A percentile compares a stretch with the other conserved stretches of the same genome.
These are phyloP conservation scores for Artemisia tridentata DNA, from an alignment of 129 eudicot species.

Conservation along the genomic window DNA sequence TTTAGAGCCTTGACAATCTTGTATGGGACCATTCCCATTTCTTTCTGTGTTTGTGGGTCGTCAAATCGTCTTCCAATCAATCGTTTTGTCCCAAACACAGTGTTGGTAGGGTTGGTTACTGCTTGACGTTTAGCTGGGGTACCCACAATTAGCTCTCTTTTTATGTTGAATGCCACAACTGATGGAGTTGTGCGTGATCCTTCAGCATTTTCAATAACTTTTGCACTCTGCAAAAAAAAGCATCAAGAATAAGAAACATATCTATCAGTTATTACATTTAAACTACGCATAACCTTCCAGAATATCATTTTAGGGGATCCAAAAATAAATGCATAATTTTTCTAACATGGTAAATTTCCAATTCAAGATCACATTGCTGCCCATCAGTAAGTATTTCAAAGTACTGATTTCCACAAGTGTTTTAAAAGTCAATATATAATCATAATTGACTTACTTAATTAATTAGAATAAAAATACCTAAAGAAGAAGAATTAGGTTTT, in stretches of 20 bases:
- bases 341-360: too few species aligned
- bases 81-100: conserved; percentile 75
- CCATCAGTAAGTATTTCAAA: too few species aligned
- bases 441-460: too few species aligned
- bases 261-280: background rate
- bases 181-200: conserved; percentile 96
- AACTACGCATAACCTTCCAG: background rate
- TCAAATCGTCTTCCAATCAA: conserved; percentile 79
- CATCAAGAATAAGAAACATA: background rate
- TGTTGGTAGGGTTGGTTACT: conserved; percentile 82
- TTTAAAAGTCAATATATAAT: too few species aligned
- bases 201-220: conserved; percentile 89
- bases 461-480: too few species aligned
- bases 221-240: conserved; percentile 51
- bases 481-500: too few species aligned
- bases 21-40: conserved; percentile 84
- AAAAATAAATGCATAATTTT: too few species aligned
- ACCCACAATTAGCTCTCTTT: conserved; percentile 90
- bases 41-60: conserved; percentile 75
- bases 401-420: too few species aligned
- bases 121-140: conserved; percentile 96
- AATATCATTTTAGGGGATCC: too few species aligned
- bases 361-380: too few species aligned
- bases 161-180: conserved; percentile 80
- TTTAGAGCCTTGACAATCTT: conserved; percentile 76